Conservation (phyloP, 2,329 filamentous ascomycete species). For the Waltergamsia citrina region DNA sequence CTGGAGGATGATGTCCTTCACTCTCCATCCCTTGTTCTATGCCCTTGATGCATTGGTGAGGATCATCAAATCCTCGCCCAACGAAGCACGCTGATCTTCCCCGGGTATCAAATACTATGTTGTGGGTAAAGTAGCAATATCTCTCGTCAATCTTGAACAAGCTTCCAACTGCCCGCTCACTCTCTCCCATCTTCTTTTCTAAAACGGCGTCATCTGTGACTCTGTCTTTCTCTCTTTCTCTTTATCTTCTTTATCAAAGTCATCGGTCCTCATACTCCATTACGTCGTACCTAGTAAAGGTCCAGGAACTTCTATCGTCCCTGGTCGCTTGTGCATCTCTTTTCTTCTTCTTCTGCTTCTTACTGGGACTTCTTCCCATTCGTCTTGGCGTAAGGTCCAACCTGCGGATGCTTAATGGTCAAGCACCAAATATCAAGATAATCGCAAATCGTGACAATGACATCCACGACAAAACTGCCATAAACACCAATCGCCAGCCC, state of each 20-base stretch:
- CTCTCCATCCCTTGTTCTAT: no score
- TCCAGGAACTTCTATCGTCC: neutral
- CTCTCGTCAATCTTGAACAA: no score
- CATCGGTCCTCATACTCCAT: no score
- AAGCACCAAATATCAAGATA: slow-evolving; percentile 98
- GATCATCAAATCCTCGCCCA: no score
- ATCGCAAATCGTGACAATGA: slow-evolving; percentile 96
- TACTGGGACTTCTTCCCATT: slow-evolving; percentile 6
- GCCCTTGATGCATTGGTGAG: no score
- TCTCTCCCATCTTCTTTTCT: neutral
- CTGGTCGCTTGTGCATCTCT: neutral
- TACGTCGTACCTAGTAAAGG: no score
- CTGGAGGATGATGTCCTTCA: no score
- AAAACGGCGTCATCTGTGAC: no score
- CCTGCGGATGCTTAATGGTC: slow-evolving; percentile 80
- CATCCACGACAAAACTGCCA: slow-evolving; percentile 92
- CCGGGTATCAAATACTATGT: no score
- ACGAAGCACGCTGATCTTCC: no score
- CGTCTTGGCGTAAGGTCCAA: slow-evolving; percentile 35
- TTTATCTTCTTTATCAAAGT: neutral
- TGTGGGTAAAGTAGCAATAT: no score
- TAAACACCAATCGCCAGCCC: slow-evolving; percentile 85
- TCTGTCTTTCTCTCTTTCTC: neutral
- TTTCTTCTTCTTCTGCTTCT: no score
- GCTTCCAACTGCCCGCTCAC: neutral